Percentiles rank a stretch among this genome's conserved stretches.
These are phyloP conservation scores for Xylaria sp. DNA, from an alignment of 2,329 filamentous ascomycete species.

Conservation along the genomic window DNA sequence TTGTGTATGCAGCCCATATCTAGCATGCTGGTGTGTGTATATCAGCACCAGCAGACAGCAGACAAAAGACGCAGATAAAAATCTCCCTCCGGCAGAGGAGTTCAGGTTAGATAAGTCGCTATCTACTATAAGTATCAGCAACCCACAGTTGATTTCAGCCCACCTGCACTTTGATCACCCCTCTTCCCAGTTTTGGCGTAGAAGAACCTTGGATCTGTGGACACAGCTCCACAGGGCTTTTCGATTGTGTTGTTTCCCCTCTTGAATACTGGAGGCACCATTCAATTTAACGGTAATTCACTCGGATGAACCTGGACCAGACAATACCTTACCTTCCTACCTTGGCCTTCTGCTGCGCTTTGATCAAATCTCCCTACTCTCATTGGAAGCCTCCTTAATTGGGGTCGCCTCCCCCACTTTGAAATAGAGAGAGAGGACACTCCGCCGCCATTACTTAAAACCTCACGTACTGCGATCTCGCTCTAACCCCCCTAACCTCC, in stretches of 20 bases:
- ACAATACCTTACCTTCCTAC: conserved; percentile 12
- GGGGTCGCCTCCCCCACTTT: conserved; percentile 6
- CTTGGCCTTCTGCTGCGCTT: conserved; percentile 3
- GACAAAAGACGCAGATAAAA: neutral
- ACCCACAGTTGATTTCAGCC: neutral
- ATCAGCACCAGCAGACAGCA: neutral
- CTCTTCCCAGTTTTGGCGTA: conserved; percentile 6
- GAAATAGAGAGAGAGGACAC: neutral
- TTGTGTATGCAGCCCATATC: conserved; percentile 1
- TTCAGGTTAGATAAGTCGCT: neutral
- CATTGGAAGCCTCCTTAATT: conserved; percentile 28
- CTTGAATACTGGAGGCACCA: conserved; percentile 9
- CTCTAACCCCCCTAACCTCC: too few species aligned
- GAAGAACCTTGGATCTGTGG: neutral
- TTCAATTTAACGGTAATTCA: conserved; percentile 28
- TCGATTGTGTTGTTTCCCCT: conserved; percentile 17
- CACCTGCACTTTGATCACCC: neutral
- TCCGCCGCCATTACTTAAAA: conserved; percentile 3
- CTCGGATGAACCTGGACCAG: conserved; percentile 21
- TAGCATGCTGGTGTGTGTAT: neutral
- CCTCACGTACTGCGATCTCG: too few species aligned
- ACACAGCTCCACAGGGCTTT: neutral
- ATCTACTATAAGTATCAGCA: neutral
- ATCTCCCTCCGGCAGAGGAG: neutral
- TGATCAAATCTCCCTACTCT: conserved; percentile 6